Evolutionary conservation across 192 early-diverging fungal genomes (phyloP).

Genomic region (Chytriomyces confervae): DNA sequence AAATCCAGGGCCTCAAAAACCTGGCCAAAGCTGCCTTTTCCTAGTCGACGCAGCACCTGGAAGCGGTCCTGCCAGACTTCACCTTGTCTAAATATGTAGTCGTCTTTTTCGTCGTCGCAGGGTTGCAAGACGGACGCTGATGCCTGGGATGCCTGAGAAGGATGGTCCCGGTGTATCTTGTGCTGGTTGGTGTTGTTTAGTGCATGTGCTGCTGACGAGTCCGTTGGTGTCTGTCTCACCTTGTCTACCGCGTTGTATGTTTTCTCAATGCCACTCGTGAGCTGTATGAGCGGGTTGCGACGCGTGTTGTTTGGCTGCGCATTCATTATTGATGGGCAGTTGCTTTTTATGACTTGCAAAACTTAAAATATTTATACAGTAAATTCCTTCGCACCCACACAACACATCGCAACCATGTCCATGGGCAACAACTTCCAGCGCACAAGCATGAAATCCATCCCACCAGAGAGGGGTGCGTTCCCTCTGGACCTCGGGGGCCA

Average conservation of each 20-base stretch:
- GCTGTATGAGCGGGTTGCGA: conserved; percentile 3
- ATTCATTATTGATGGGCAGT: not conserved
- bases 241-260: not conserved
- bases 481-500: conserved; percentile 88
- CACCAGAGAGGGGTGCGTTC: conserved; percentile 89
- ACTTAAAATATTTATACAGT: too few relatives aligned
- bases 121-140: not conserved
- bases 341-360: not conserved
- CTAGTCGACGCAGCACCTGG: conserved; percentile 19
- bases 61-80: conserved; percentile 37
- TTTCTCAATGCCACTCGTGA: not conserved
- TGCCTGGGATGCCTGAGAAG: not conserved
- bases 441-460: conserved; percentile 50
- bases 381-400: too few relatives aligned
- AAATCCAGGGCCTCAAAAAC: conserved; percentile 37
- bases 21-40: conserved; percentile 47
- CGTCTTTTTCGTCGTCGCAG: conserved; percentile 43
- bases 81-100: conserved; percentile 38
- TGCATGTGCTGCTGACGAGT: not conserved
- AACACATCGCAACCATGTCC: conserved; percentile 10
- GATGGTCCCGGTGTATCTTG: not conserved
- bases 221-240: too few relatives aligned
- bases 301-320: not conserved
- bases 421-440: conserved; percentile 37
- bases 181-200: not conserved